Conservation (phyloP, 306 rosid species). For the Lathyrus oleraceus region DNA sequence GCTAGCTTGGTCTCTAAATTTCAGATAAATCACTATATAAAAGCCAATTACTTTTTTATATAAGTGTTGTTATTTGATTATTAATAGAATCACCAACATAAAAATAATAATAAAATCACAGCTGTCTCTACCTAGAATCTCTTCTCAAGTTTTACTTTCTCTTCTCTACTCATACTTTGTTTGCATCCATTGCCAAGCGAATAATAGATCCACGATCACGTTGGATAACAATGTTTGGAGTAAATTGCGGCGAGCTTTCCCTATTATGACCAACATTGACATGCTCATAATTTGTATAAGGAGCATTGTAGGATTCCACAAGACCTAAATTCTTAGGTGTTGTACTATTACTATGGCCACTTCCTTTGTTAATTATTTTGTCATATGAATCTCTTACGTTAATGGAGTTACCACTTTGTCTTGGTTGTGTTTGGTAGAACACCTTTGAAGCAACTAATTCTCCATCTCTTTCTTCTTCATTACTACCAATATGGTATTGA, state of each 20-base stretch:
- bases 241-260: slow-evolving; percentile 58
- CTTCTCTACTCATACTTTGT: slow-evolving; percentile 49
- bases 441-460: slow-evolving; percentile 84
- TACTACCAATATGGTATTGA: slow-evolving; percentile 82
- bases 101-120: slow-evolving; percentile 15
- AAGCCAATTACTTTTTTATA: background rate
- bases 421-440: slow-evolving; percentile 86
- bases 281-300: slow-evolving; percentile 51
- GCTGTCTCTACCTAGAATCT: slow-evolving; percentile 36
- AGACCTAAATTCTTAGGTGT: slow-evolving; percentile 38
- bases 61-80: slow-evolving; percentile 28
- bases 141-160: slow-evolving; percentile 39
- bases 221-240: slow-evolving; percentile 62
- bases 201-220: slow-evolving; percentile 64
- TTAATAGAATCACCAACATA: background rate
- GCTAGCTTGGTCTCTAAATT: background rate
- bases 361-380: slow-evolving; percentile 25
- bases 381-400: slow-evolving; percentile 49
- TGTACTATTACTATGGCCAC: slow-evolving; percentile 14
- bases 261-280: slow-evolving; percentile 41
- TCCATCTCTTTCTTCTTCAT: slow-evolving; percentile 89
- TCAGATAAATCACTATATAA: background rate
- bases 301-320: slow-evolving; percentile 46
- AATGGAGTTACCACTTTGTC: slow-evolving; percentile 58
- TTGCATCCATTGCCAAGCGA: slow-evolving; percentile 56